phyloP scores from a whole-genome alignment of 352 stramenopile genomes.

The Albugo laibachii region DNA sequence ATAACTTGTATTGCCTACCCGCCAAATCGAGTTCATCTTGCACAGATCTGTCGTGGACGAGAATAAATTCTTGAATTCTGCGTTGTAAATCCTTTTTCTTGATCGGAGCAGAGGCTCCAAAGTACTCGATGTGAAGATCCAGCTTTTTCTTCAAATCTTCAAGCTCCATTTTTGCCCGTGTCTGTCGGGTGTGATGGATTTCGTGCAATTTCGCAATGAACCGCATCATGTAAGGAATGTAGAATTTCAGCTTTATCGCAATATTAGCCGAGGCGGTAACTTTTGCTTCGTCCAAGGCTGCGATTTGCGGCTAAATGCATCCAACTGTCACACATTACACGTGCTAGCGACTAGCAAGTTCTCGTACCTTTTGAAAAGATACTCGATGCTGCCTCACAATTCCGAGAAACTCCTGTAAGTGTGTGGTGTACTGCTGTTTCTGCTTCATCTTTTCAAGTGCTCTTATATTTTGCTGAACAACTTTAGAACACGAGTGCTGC shows the following conservation, averaged over 20 bases:
- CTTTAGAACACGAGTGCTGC: too few species aligned
- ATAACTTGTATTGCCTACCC: constrained; percentile 17
- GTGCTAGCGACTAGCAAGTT: too few species aligned
- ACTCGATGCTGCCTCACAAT: too few species aligned
- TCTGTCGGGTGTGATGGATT: constrained; percentile 35
- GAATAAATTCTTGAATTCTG: constrained; percentile 40
- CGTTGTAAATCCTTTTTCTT: constrained; percentile 38
- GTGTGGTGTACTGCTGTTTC: too few species aligned
- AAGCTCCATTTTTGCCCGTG: constrained; percentile 21
- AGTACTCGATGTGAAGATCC: constrained; percentile 28
- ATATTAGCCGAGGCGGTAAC: constrained; percentile 11
- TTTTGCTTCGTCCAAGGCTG: constrained; percentile 10
- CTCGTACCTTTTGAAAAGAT: too few species aligned
- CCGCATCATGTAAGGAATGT: constrained; percentile 24
- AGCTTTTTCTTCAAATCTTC: constrained; percentile 23
- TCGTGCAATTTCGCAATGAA: constrained; percentile 27
- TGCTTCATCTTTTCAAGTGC: too few species aligned
- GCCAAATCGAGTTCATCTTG: constrained; percentile 6
- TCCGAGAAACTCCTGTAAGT: too few species aligned
- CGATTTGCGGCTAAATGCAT: too few species aligned
- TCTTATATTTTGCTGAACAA: too few species aligned
- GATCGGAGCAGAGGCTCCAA: constrained; percentile 36
- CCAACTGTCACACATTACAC: too few species aligned
- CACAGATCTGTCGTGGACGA: constrained; percentile 24
- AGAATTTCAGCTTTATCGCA: constrained; percentile 14